Base-by-base conservation (phyloP, 2,329 filamentous ascomycete species). In the Sclerotinia subarctica region DNA sequence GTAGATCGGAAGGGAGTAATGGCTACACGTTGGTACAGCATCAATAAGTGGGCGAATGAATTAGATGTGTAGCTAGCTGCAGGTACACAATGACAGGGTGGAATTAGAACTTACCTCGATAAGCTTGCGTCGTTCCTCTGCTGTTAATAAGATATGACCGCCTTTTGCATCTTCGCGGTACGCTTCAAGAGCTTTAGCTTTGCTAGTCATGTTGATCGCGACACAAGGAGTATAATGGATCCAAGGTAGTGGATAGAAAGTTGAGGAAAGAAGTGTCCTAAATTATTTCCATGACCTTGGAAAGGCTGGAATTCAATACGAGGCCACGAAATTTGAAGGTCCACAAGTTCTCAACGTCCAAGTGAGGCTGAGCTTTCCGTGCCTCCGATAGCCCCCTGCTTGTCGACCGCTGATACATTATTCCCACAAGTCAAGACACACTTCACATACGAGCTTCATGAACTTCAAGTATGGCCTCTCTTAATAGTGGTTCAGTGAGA, bases 161-260 rank as follows among this genome's bases (percentile, higher is more conserved):
- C 76, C 72, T 72, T 78, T 81, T 62, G 80, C 81, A 76, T 84
- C 82, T 53, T 78, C 77, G 66, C 83, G 77, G 73, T 84, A 84
- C 60, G 79, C 73, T 57, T 80, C 72, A 32, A 68, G 51, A 19
- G 59, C 59, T 52, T 64, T 64, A 11, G 47, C 26, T 65, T 68
- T 68, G 19, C 42, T 44, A 32, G 59, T 5, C 66, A 68, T 68
- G 47, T 38, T 46, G 57, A 67, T 52, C 35, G 24, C 19, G 35
- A 52, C 60, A 66, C 52, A 32, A 51, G 26, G 24, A 56, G n/a
- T 35, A 35, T 21, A 24, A 26, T 42, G 15, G 26, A 17, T 26
- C 52, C 17, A 51, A 26, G 46, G 13, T 51, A 49, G 19, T 47
- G 42, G 13, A 58, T 24, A 47, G 38, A 65, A 35, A 56, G 21